Evolutionary conservation across 768 basidiomycete species (phyloP), one percentile per base, ranked within the genome.

Genomic region (Chalciporus pseudorubinellus): DNA sequence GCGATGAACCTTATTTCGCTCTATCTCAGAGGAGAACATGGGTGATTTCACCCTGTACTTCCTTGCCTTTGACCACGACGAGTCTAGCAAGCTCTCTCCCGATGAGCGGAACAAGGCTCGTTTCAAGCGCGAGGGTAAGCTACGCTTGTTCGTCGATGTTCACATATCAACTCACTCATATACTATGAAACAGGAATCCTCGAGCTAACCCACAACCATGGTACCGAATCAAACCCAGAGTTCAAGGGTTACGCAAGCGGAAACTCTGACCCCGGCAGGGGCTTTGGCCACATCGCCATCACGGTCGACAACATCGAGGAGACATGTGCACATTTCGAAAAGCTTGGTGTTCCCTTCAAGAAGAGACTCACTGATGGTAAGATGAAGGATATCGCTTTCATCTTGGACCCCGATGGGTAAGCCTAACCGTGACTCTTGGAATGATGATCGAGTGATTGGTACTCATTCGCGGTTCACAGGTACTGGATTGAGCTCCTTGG

Each of bases 221-320:
- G 94, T 49, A 91, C 92, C 50, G 95, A 98, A 72, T 74, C 71
- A 49, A 87, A 95, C 65, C 60, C 83, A 46, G 70, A 70, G 56
- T 94, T 94, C 76, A 67, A 83, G 59, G 94, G 92, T 31, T 98
- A 97, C 67, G 77, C 83, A 10, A 87, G 69, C 61, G 95, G 95
- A 1, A 99, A 99, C 72, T 66, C 80, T 4, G 93, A 95, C 4
- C 87, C 89, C 4, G 84, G 86, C 24, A 77, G 76, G 49, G 82
- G 68, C 16, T 95, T 93, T 63, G 92, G 94, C 0, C 95, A 97
- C 70, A 92, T 95, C 60, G 89, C 89, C 51, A 82, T 97, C 65
- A 76, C 84, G 5, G 90, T 93, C 29, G 86, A 87, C 56, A 78
- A 97, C 64, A 77, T 98, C 60, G 79, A 92, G 58, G 79, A 76